These are phyloP conservation scores for Bipolaris gigantea DNA, from an alignment of 2,329 filamentous ascomycete genomes.

Conservation along the genomic window DNA sequence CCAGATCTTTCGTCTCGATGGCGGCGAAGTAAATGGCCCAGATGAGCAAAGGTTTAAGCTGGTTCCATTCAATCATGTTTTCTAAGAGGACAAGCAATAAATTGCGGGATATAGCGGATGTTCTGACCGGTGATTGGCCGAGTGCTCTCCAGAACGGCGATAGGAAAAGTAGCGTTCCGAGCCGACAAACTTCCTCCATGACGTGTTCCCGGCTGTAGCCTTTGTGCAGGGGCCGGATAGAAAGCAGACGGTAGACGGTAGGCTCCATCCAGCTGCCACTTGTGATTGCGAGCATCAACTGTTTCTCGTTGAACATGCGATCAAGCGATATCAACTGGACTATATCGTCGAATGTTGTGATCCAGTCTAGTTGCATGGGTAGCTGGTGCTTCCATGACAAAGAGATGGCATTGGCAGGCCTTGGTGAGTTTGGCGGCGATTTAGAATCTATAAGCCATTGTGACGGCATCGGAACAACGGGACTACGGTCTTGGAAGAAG, in stretches of 20 bases:
- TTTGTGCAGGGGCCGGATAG: slow-evolving; percentile 23
- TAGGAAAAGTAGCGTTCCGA: slow-evolving; percentile 35
- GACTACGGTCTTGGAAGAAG: slow-evolving; percentile 36
- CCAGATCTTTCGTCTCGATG: slow-evolving; percentile 27
- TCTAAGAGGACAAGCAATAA: slow-evolving; percentile 25
- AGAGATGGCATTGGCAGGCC: slow-evolving; percentile 56
- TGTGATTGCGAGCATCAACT: slow-evolving; percentile 25
- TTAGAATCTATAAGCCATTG: slow-evolving; percentile 32
- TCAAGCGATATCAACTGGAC: slow-evolving; percentile 31
- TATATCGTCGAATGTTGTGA: slow-evolving; percentile 35
- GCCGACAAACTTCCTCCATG: slow-evolving; percentile 36
- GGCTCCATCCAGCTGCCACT: slow-evolving; percentile 38
- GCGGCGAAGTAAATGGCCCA: slow-evolving; percentile 35
- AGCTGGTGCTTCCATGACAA: slow-evolving; percentile 59
- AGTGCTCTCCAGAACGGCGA: slow-evolving; percentile 32
- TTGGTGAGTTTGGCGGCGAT: slow-evolving; percentile 63
- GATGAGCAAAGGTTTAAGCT: slow-evolving; percentile 31
- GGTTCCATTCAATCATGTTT: slow-evolving; percentile 32
- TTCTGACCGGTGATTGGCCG: slow-evolving; percentile 32
- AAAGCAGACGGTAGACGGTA: slow-evolving; percentile 29
- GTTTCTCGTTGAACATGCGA: slow-evolving; percentile 25
- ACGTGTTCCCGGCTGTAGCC: slow-evolving; percentile 19
- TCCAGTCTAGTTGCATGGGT: slow-evolving; percentile 29
- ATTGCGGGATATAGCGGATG: slow-evolving; percentile 24
- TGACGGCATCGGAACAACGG: slow-evolving; percentile 27